These are phyloP conservation scores for Xylaria cubensis DNA, from an alignment of 495 filamentous ascomycete species.

Conservation along the genomic window DNA sequence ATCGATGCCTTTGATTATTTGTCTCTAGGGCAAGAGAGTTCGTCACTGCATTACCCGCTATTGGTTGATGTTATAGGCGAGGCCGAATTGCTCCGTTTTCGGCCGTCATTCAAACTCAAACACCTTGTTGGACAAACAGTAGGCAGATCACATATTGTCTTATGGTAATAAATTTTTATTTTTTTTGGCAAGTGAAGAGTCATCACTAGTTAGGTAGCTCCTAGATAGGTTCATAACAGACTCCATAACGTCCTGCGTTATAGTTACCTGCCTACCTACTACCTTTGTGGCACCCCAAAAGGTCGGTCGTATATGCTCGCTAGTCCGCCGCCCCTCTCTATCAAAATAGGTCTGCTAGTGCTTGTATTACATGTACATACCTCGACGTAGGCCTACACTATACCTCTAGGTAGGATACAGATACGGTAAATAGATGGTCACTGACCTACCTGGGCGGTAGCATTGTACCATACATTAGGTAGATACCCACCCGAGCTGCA, in stretches of 20 bases:
- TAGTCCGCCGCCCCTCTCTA: not conserved
- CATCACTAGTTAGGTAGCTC: conserved; percentile 17
- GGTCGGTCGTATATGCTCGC: not conserved
- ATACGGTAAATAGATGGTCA: conserved; percentile 6
- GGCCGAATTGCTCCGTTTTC: conserved; percentile 25
- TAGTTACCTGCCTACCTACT: conserved; percentile 4
- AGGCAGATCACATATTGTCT: not conserved
- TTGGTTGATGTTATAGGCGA: conserved; percentile 16
- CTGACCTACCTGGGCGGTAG: conserved; percentile 2
- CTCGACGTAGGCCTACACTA: not conserved
- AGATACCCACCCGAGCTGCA: conserved; percentile 26
- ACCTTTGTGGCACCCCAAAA: conserved; percentile 5
- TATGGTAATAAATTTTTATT: not conserved
- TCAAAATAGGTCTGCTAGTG: not conserved
- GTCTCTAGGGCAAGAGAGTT: not conserved
- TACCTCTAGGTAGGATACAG: not conserved
- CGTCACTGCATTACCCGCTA: not conserved
- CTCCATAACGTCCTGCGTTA: conserved; percentile 16
- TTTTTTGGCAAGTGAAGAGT: conserved; percentile 11
- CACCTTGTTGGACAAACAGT: conserved; percentile 9
- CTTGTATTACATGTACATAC: not conserved
- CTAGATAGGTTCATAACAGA: conserved; percentile 2
- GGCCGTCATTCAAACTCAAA: conserved; percentile 13
- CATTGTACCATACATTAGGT: not conserved
- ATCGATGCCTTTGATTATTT: not conserved